Evolutionary conservation across 805 yeast genomes (phyloP), one percentile per base, ranked within the genome.

Genomic region (Teunomyces stri): DNA sequence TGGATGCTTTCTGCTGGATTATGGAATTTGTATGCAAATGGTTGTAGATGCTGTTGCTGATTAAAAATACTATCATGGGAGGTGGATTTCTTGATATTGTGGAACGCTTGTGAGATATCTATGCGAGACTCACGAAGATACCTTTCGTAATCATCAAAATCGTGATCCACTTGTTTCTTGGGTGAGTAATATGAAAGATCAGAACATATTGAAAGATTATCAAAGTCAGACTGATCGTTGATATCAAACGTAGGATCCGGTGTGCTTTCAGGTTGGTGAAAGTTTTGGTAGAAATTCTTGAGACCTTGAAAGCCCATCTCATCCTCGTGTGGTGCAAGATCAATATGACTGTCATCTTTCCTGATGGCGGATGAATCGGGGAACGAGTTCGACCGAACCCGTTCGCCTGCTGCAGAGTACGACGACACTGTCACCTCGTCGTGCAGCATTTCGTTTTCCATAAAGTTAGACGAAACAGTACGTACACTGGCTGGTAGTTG

Each of bases 1-100:
- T 56, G 57, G 13, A 68, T 59, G 37, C 52, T 61, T 15, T 60
- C 65, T 9, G 63, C 64, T 0, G 76, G 76, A 48, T 71, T 71
- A 46, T 70, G 74, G 51, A 70, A 70, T 44, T 63, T 63, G 33
- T 51, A 52, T n/a, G 51, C 28, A n/a, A 15, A 35, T 25, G 20
- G 25, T 34, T 42, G 47, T 21, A 43, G 9, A 20, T 49, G 18
- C 25, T 18, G 25, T 34, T 42, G 47, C 21, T 44, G 9, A 20
- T 49, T 18, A 52, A 51, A 44, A 52, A 58, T 27, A 27, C 66
- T 61, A 34, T 65, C 67, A 43, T 57, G 60, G 2, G 69, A 60
- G 6, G 46, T 55, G 3, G 72, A 54, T 34, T 56, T 59, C 31
- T 57, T 53, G 6, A 61, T 51, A 41, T 55, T 62, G 3, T 71